Percentiles rank a stretch among this genome's conserved stretches.
These are phyloP conservation scores for Xylariaceae sp. DNA, from an alignment of 2,329 filamentous ascomycete genomes.

Conservation along the genomic window DNA sequence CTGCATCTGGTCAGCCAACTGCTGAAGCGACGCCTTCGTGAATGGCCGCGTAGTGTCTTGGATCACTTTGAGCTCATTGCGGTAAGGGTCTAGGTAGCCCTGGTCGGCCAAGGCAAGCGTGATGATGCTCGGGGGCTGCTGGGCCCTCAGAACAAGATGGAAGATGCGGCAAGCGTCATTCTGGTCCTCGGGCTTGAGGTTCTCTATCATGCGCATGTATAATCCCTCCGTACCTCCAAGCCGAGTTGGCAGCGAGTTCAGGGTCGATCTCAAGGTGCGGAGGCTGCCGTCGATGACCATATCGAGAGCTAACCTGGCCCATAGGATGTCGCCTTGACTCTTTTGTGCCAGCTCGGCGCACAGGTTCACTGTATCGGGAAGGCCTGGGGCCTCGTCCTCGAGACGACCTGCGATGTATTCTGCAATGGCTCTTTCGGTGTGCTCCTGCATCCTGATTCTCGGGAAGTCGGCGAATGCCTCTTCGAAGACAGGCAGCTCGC, in stretches of 20 bases:
- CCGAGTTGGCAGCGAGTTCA: constrained; percentile 31
- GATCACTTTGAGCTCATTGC: constrained; percentile 25
- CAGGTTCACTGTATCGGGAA: constrained; percentile 30
- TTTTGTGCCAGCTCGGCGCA: constrained; percentile 30
- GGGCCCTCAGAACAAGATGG: constrained; percentile 30
- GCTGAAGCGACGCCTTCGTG: constrained; percentile 21
- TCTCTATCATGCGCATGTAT: constrained; percentile 35
- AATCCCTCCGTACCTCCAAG: constrained; percentile 33
- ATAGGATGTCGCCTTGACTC: constrained; percentile 31
- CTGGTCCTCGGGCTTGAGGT: constrained; percentile 27
- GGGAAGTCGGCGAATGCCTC: constrained; percentile 26
- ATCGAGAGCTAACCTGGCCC: constrained; percentile 32
- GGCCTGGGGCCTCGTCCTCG: constrained; percentile 30
- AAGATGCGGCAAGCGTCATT: constrained; percentile 31
- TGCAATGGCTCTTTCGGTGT: constrained; percentile 31
- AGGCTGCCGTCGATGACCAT: constrained; percentile 33
- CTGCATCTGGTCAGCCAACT: constrained; percentile 28
- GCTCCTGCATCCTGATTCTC: constrained; percentile 29
- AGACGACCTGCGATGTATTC: constrained; percentile 31
- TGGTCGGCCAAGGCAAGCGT: constrained; percentile 33
- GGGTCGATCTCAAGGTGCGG: constrained; percentile 26
- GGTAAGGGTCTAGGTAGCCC: constrained; percentile 24
- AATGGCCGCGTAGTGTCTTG: constrained; percentile 25
- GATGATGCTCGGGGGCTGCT: constrained; percentile 32
- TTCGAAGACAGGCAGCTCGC: constrained; percentile 31